Evolutionary conservation across 2,329 filamentous ascomycete species (phyloP).

Genomic region (Sphaerulina vaccinii): DNA sequence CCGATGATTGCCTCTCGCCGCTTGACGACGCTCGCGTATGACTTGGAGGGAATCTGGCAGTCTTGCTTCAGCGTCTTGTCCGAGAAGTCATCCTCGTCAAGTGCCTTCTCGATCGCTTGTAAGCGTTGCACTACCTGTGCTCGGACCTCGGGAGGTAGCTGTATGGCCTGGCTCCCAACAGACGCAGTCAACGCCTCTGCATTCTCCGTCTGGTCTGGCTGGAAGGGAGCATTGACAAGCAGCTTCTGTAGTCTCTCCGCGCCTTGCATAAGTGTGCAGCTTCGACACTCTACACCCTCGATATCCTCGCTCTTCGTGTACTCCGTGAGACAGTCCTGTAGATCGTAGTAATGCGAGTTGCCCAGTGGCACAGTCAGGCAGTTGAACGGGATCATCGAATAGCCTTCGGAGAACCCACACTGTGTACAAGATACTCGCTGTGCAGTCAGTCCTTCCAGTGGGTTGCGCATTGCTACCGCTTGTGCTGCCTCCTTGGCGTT

Average conservation of each 20-base stretch:
- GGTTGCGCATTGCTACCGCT: constrained; percentile 55
- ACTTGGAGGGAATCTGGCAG: constrained; percentile 55
- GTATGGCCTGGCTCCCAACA: constrained; percentile 13
- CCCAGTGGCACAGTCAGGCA: constrained; percentile 85
- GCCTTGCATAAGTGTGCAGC: constrained; percentile 73
- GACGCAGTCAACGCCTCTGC: not conserved
- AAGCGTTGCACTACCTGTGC: constrained; percentile 55
- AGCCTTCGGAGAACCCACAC: constrained; percentile 83
- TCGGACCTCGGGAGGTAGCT: constrained; percentile 46
- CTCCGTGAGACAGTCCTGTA: constrained; percentile 77
- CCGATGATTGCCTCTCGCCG: constrained; percentile 86
- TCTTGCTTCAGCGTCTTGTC: constrained; percentile 51
- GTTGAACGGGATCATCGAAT: constrained; percentile 90
- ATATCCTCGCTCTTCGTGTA: constrained; percentile 85
- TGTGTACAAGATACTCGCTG: constrained; percentile 83
- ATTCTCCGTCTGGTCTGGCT: constrained; percentile 23
- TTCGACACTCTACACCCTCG: constrained; percentile 84
- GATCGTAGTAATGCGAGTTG: constrained; percentile 61
- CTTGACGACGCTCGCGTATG: constrained; percentile 75
- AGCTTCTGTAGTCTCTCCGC: constrained; percentile 54
- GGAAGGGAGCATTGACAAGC: constrained; percentile 27
- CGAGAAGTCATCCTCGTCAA: constrained; percentile 78
- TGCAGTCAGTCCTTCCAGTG: constrained; percentile 81
- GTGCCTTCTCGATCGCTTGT: constrained; percentile 63
- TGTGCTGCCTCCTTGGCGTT: constrained; percentile 7